phyloP scores from a whole-genome alignment of 176 grass and related monocot genomes.

The Rhipidocladum racemiflorum region DNA sequence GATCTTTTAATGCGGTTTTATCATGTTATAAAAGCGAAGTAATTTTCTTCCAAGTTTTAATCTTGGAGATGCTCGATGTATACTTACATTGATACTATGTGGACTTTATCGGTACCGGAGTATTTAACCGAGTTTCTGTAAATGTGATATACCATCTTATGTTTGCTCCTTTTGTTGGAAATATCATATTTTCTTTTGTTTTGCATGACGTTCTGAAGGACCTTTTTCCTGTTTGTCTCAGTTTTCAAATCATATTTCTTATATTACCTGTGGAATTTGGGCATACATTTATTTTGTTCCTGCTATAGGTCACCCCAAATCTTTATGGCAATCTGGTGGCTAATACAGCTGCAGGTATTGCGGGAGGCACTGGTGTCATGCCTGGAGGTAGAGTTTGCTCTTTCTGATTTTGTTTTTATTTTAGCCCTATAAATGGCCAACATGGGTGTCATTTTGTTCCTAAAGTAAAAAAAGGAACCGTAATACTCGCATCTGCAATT shows the following conservation, averaged over 20 bases:
- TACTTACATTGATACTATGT: background rate
- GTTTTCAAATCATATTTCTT: background rate
- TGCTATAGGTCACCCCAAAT: slow-evolving; percentile 89
- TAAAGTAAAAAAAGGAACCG: background rate
- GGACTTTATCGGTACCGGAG: background rate
- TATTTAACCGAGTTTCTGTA: background rate
- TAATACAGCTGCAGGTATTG: slow-evolving; percentile 87
- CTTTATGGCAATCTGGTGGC: slow-evolving; percentile 98
- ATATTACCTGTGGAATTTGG: background rate
- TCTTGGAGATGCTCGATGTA: background rate
- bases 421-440: background rate
- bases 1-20: background rate
- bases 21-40: background rate
- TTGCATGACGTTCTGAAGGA: background rate
- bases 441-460: background rate
- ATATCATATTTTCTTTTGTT: background rate
- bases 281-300: slow-evolving; percentile 19
- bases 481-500: background rate
- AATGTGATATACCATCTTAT: slow-evolving; percentile 17
- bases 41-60: background rate
- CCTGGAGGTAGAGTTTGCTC: slow-evolving; percentile 65
- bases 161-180: background rate
- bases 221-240: background rate
- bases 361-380: slow-evolving; percentile 93
- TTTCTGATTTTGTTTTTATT: background rate